Evolutionary conservation across 495 filamentous ascomycete genomes (phyloP), one percentile per base, ranked within the genome.

Genomic region (Penicillium egyptiacum): DNA sequence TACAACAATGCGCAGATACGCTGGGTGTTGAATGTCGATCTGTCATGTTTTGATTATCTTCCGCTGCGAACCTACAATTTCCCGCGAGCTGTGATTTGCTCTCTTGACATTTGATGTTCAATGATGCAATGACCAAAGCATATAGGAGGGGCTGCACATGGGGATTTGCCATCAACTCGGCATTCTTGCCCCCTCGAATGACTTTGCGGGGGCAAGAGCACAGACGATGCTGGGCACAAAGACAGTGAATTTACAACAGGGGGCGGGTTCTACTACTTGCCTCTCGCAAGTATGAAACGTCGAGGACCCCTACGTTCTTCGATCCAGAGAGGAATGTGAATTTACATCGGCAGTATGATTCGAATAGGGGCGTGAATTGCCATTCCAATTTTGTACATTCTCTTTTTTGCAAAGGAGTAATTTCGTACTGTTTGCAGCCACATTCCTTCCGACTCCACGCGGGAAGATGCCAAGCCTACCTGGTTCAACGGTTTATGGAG

Each of bases 381-480:
- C 30, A 37, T 11, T 50, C 19, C 20, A 1, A 39, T 14, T 20
- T 48, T 37, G 20, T 57, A 39, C n/a, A 35, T 55, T 48, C 37
- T 30, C 22, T 20, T 44, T 35, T 35, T 9, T 3, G 3, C n/a
- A 20, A 57, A 22, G 19, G 40, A 44, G 40, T 53, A 44, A 14
- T 51, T 11, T 37, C 19, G 12, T 20, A 2, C 50, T 60, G 63
- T 60, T 63, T 63, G 53, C 56, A 37, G 62, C 55, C 28, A 37
- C 46, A 35, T 48, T 45, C 50, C 17, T 45, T n/a, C n/a, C 35
- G 47, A 56, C 52, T 56, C 53, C 50, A 56, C 56, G 50, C 63
- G 63, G 60, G 50, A 59, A 23, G 37, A 49, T 56, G 63, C 63
- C 60, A 66, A 66, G 63, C 23, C 52, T 14, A 28, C 3, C 7